Percentiles rank a stretch among this genome's conserved stretches.
These are phyloP conservation scores for Plasmopara viticola DNA, from an alignment of 352 stramenopile genomes.

Conservation along the genomic window DNA sequence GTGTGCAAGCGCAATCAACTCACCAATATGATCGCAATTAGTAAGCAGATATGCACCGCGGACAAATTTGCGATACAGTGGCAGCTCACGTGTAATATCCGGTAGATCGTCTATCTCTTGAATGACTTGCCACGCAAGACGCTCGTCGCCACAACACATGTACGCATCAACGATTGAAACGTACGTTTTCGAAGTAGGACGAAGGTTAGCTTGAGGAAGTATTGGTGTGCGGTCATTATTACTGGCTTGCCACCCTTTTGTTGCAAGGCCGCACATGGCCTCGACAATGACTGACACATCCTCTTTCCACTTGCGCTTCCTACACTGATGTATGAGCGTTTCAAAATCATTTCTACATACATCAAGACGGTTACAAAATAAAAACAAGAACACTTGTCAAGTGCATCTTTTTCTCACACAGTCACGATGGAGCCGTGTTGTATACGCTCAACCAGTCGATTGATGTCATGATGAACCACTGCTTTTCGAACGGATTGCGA, in stretches of 20 bases:
- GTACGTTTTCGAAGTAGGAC: slow-evolving; percentile 58
- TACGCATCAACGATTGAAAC: slow-evolving; percentile 73
- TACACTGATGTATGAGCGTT: slow-evolving; percentile 75
- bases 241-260: slow-evolving; percentile 32
- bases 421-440: slow-evolving; percentile 38
- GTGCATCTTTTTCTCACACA: slow-evolving; percentile 31
- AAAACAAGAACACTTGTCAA: not conserved
- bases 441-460: slow-evolving; percentile 46
- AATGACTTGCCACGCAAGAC: slow-evolving; percentile 50
- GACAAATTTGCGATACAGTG: slow-evolving; percentile 69
- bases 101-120: slow-evolving; percentile 35
- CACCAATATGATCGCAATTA: slow-evolving; percentile 50
- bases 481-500: slow-evolving; percentile 55
- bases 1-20: slow-evolving; percentile 40
- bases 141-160: slow-evolving; percentile 54
- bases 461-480: slow-evolving; percentile 68
- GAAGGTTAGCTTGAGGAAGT: slow-evolving; percentile 45
- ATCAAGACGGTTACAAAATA: not conserved
- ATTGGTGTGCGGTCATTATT: slow-evolving; percentile 14
- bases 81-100: slow-evolving; percentile 35
- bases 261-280: slow-evolving; percentile 43
- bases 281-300: slow-evolving; percentile 53
- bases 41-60: slow-evolving; percentile 57
- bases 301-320: slow-evolving; percentile 79
- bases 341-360: slow-evolving; percentile 65